Evolutionary conservation across 176 grass and related monocot species (phyloP), one percentile per base, ranked within the genome.

Genomic region (Carex scoparia): DNA sequence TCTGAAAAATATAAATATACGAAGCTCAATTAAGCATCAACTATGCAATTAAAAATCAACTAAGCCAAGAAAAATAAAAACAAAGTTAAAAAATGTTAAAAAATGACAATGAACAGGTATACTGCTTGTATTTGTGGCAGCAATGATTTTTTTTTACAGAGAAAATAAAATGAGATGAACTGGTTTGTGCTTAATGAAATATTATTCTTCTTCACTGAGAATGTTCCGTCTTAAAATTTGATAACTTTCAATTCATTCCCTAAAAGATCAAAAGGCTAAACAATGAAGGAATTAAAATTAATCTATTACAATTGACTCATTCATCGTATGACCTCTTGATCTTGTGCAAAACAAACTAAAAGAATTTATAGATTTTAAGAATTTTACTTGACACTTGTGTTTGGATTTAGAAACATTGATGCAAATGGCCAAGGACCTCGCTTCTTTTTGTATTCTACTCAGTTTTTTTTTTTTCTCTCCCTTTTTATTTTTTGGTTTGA

Each of bases 1-100:
- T 88, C 95, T 98, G 78, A 65, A 48, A 48, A 66, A 57, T 32
- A 28, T 4, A 40, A 19, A 59, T 4, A 12, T 63, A 77, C 18
- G 55, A 7, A 49, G 55, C 10, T 16, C 54, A 18, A 16, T 79
- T 55, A 40, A 31, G 68, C n/a, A 2, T 19, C 2, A 79, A 3
- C 31, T 12, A 31, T 84, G 55, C 15, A 31, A 37, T 16, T 49
- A 46, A n/a, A 49, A 42, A 58, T 27, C 28, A 80, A 49, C 13
- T 30, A 78, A 69, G 65, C 11, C 51, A 14, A 66, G 6, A 77
- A 75, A 79, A 58, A 75, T 70, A 58, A 19, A 38, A 19, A 38
- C 65, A 68, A 38, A 61, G 28, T 58, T 23, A 82, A 57, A 4
- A 15, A 35, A 4, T 9, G 44, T 16, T 40, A 71, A 10, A 81